Evolutionary conservation across 2,329 filamentous ascomycete species (phyloP).

Genomic region (Lasiodiplodia gonubiensis): DNA sequence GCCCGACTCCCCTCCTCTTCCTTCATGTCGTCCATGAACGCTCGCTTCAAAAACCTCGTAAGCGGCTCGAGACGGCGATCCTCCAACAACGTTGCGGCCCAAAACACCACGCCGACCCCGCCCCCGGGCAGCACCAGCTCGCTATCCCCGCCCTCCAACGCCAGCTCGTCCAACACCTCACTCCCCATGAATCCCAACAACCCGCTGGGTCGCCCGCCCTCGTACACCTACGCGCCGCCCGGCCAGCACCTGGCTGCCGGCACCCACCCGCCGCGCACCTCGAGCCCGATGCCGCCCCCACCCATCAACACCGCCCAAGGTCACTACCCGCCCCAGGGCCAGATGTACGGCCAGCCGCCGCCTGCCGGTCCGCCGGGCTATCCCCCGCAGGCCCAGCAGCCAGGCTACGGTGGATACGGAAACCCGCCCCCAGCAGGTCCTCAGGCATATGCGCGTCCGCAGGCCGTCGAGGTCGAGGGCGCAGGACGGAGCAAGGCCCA

Average conservation of each 20-base stretch:
- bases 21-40: slow-evolving; percentile 56
- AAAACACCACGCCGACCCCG: slow-evolving; percentile 47
- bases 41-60: slow-evolving; percentile 78
- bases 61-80: slow-evolving; percentile 78
- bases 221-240: slow-evolving; percentile 62
- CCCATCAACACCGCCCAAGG: slow-evolving; percentile 60
- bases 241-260: slow-evolving; percentile 45
- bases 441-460: slow-evolving; percentile 42
- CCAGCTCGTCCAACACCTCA: slow-evolving; percentile 42
- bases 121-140: slow-evolving; percentile 41
- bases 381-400: slow-evolving; percentile 41
- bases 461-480: slow-evolving; percentile 76
- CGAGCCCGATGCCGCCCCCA: slow-evolving; percentile 60
- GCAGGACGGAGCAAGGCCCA: slow-evolving; percentile 91
- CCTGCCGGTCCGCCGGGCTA: slow-evolving; percentile 45
- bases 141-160: slow-evolving; percentile 48
- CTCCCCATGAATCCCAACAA: slow-evolving; percentile 61
- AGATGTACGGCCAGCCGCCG: slow-evolving; percentile 47
- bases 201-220: slow-evolving; percentile 65
- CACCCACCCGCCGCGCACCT: slow-evolving; percentile 45
- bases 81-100: slow-evolving; percentile 54
- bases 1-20: slow-evolving; percentile 33
- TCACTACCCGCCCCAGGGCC: slow-evolving; percentile 57
- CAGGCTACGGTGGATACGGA: slow-evolving; percentile 40
- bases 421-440: slow-evolving; percentile 40